phyloP scores from a whole-genome alignment of 139 green algal genomes.

The Coelastrella sp. region DNA sequence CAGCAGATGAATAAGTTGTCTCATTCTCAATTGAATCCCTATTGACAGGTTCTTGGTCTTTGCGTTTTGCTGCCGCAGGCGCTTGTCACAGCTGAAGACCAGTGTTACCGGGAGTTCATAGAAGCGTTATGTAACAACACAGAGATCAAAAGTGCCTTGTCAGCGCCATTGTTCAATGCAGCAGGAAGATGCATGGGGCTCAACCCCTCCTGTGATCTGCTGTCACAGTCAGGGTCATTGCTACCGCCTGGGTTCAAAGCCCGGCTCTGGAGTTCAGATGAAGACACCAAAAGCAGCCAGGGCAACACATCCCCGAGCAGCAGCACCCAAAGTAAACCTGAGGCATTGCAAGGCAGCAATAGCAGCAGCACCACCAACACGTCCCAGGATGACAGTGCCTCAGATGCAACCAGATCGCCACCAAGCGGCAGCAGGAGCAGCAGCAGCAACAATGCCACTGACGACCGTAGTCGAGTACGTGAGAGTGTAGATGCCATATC shows the following conservation, averaged over 20 bases:
- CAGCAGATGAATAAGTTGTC: too few species aligned
- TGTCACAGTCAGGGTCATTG: not conserved
- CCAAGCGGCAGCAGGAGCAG: not conserved
- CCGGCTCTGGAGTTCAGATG: not conserved
- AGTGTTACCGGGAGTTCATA: slow-evolving; percentile 19
- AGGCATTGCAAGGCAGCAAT: not conserved
- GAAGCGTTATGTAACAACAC: slow-evolving; percentile 5
- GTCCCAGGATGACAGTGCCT: too few species aligned
- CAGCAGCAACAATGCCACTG: not conserved
- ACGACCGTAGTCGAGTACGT: not conserved
- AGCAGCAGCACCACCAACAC: not conserved
- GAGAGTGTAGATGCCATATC: not conserved
- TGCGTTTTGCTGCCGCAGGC: slow-evolving; percentile 1
- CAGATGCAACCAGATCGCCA: too few species aligned
- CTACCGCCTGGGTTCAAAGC: not conserved
- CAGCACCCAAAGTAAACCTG: not conserved
- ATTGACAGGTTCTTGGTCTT: not conserved
- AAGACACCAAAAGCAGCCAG: not conserved
- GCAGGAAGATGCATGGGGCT: slow-evolving; percentile 6
- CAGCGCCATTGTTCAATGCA: not conserved
- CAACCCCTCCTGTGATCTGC: not conserved
- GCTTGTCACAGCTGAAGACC: not conserved
- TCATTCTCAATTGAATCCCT: too few species aligned
- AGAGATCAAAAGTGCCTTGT: not conserved
- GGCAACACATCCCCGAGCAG: not conserved